phyloP scores from a whole-genome alignment of 129 eudicot genomes.

The Saposhnikovia divaricata region DNA sequence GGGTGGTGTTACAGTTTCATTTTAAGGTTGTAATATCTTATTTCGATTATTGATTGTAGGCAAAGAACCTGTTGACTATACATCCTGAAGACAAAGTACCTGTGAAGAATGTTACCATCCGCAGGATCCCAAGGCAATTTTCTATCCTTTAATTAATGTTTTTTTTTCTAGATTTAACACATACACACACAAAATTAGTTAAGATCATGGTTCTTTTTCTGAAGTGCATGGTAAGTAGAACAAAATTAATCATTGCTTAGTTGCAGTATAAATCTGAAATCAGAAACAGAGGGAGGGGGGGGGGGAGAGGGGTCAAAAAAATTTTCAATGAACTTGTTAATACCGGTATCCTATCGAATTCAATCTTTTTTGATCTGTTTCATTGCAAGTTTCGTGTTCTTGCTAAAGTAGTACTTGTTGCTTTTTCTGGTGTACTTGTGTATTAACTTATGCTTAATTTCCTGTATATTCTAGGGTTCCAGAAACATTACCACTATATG shows the following conservation, averaged over 20 bases:
- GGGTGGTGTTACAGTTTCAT: not conserved
- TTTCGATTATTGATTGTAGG: conserved; percentile 29
- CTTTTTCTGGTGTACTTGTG: not conserved
- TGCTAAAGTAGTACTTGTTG: not conserved
- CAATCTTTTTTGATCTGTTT: not conserved
- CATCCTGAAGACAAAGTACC: conserved; percentile 63
- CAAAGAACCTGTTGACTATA: conserved; percentile 66
- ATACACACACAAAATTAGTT: not conserved
- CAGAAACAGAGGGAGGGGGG: not conserved
- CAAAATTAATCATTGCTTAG: not conserved
- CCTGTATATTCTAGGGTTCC: conserved; percentile 44
- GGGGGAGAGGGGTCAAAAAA: not conserved
- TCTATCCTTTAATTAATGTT: not conserved
- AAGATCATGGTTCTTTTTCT: not conserved
- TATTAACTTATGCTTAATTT: not conserved
- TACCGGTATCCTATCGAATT: not conserved
- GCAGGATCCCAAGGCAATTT: conserved; percentile 64
- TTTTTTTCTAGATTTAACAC: not conserved
- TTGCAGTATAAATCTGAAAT: not conserved
- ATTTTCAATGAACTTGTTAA: not conserved
- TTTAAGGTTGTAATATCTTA: conserved; percentile 1
- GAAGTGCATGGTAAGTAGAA: not conserved
- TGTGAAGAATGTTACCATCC: conserved; percentile 76
- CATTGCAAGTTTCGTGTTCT: not conserved
- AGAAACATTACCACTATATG: conserved; percentile 74